These are phyloP conservation scores for Trametes hirsuta DNA, from an alignment of 1,284 basidiomycete species.

Conservation along the genomic window DNA sequence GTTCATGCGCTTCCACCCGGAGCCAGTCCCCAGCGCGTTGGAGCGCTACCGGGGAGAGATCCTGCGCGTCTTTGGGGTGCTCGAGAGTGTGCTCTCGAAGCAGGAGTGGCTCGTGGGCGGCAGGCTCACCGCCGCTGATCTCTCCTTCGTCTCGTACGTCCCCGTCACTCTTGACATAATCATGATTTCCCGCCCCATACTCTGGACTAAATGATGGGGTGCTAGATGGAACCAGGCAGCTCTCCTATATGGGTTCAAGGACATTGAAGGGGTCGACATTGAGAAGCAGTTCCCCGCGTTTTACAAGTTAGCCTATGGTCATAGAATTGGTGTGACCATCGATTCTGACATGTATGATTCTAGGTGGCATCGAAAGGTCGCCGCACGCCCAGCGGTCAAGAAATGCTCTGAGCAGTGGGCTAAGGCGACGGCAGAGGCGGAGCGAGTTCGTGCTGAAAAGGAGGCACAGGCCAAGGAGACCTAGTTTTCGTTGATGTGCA, in stretches of 20 bases:
- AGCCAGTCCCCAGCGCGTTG: constrained; percentile 32
- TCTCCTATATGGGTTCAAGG: constrained; percentile 11
- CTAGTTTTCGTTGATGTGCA: too few species aligned
- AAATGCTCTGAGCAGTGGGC: constrained; percentile 8
- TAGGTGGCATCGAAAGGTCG: constrained; percentile 18
- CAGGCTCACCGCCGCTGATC: constrained; percentile 30
- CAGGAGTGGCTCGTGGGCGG: constrained; percentile 26
- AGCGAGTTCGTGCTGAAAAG: too few species aligned
- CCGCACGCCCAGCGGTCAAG: constrained; percentile 5
- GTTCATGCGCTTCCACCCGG: constrained; percentile 30
- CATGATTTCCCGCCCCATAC: too few species aligned
- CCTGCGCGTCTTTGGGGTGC: constrained; percentile 36
- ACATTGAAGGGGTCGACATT: constrained; percentile 8
- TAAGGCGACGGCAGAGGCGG: neutral
- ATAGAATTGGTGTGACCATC: neutral
- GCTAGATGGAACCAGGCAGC: constrained; percentile 20
- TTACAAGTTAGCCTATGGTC: constrained; percentile 15
- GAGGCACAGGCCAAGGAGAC: too few species aligned
- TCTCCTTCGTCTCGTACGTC: constrained; percentile 22
- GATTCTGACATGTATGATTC: neutral
- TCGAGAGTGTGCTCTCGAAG: constrained; percentile 34
- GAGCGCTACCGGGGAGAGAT: constrained; percentile 40
- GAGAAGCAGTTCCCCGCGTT: constrained; percentile 25
- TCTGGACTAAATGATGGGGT: too few species aligned
- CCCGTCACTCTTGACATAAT: too few species aligned